Evolutionary conservation across 306 rosid genomes (phyloP), one percentile per base, ranked within the genome.

Genomic region (Fagus sylvatica): DNA sequence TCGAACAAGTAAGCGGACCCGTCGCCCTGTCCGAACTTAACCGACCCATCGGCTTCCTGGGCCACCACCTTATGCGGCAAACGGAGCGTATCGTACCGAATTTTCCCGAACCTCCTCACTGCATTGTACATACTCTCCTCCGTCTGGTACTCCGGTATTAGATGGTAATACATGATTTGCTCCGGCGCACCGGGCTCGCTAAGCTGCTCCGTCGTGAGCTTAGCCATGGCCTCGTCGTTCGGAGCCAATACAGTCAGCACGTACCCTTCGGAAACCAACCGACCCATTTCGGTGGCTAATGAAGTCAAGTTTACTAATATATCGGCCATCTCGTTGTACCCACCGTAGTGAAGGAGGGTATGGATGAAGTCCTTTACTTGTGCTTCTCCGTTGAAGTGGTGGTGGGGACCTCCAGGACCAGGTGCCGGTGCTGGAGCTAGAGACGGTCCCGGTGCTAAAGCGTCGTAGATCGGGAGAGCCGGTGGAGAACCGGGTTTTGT

Each of bases 151-250:
- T 92, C 95, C 1, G 97, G 97, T 17, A 92, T 84, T 7, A 92
- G 72, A 65, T 92, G 97, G 80, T 87, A 90, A 53, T 92, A 92
- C 93, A 92, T 87, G 6, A 90, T 92, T 84, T 87, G 97, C 49
- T 92, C 97, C 17, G 97, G 97, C 5, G 93, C 88, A 48, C 97
- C 97, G 15, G 97, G 97, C 80, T 92, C 97, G n/a, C 97, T 92
- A 41, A 92, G 81, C 79, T 88, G 97, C 77, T 92, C 95, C 53
- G 97, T 87, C 16, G 97, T 92, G 34, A 90, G 76, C 80, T 90
- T 92, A 13, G 97, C 95, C 95, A 92, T 90, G 0, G 97, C 97
- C 36, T 92, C 97, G 53, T 92, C 97, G 61, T 92, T 92, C 0
- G 97, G 97, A 0, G 97, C 97, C 46, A 92, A 48, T 5, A 92